phyloP scores from a whole-genome alignment of 1,284 basidiomycete species.

The Trametes sp. region DNA sequence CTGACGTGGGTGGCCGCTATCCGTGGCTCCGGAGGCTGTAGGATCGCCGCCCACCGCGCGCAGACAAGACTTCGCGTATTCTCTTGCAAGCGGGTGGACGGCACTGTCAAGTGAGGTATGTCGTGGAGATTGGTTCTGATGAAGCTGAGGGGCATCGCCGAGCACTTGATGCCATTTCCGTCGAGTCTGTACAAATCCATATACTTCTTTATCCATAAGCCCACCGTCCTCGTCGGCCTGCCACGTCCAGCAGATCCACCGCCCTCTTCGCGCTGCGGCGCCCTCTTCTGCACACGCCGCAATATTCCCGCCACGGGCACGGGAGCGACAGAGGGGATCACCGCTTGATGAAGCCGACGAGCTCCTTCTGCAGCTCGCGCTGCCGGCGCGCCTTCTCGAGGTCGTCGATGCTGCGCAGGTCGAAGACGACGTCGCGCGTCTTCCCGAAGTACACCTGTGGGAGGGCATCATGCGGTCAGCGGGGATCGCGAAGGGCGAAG shows the following conservation, averaged over 20 bases:
- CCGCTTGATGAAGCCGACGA: constrained; percentile 89
- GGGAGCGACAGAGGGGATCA: constrained; percentile 37
- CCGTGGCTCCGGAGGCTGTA: no score
- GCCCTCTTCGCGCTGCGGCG: constrained; percentile 7
- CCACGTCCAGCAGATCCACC: background rate
- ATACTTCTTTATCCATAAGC: constrained; percentile 8
- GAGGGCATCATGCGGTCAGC: background rate
- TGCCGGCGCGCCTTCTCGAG: constrained; percentile 85
- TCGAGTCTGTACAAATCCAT: constrained; percentile 16
- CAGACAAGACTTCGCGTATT: no score
- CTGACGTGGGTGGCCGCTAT: no score
- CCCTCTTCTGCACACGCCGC: background rate
- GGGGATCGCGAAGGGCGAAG: background rate
- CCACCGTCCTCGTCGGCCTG: background rate
- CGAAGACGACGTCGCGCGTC: constrained; percentile 93
- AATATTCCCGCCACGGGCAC: background rate
- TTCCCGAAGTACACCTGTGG: constrained; percentile 95
- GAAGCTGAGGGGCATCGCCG: background rate
- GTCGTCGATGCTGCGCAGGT: constrained; percentile 88
- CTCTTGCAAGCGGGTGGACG: no score
- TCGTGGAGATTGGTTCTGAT: background rate
- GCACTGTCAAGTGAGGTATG: no score
- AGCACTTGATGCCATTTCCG: constrained; percentile 2
- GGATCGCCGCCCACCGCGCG: no score
- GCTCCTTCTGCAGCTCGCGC: constrained; percentile 90